Evolutionary conservation across 192 early-diverging fungal species (phyloP), one percentile per base, ranked within the genome.

Genomic region (Podila epigama): DNA sequence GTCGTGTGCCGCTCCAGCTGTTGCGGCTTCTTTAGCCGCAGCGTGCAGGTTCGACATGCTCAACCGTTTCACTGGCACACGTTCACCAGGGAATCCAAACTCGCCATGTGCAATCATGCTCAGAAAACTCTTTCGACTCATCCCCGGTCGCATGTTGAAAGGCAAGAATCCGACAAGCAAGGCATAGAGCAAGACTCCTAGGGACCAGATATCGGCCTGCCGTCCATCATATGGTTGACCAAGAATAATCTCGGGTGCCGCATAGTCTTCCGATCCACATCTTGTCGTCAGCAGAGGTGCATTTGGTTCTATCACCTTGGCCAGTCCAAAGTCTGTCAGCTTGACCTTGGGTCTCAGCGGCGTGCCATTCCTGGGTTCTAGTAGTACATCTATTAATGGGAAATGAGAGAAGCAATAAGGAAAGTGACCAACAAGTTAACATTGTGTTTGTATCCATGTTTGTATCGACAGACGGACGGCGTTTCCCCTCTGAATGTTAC

Each of bases 181-280:
- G 22, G 90, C 87, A 68, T 90, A 95, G 18, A 95, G 81, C 6
- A 95, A 85, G 18, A 91, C 88, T 27, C 93, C 95, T 2, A 94
- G 63, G 6, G 92, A 83, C 95, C 95, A 96, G 25, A 93, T 80
- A 72, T 96, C 95, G 2, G 89, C 89, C 42, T 84, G 59, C 15
- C 87, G 75, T 10, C 89, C 91, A 64, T 93, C 92, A 52, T 93
- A 92, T 2, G 82, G 82, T 28, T 83, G 75, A 20, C 81, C 83
- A 13, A 83, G 73, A 40, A 93, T 81, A 50, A 93, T 81, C 60
- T 93, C 92, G 0, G 92, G 92, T 1, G 92, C 88, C 0, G 90
- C 88, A 80, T 93, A 93, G 63, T 93, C 92, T 57, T 91, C 91
- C 28, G 84, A 86, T 9, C 92, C 92, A 78, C 92, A 92, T 11